These are phyloP conservation scores for Dendrobium catenatum DNA, from an alignment of 106 monocot species.

Conservation along the genomic window DNA sequence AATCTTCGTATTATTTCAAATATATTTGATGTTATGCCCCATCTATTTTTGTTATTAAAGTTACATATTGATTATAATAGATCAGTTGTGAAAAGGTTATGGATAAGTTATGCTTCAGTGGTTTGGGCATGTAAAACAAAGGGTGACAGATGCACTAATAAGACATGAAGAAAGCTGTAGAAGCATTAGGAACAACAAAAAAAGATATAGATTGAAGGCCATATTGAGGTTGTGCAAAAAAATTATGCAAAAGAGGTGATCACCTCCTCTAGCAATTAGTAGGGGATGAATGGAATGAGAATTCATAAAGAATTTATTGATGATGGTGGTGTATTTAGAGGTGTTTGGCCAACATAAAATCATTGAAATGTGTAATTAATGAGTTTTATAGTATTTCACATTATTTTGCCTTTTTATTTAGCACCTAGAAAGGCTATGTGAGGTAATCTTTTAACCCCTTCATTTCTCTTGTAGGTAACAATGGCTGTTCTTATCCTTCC, in stretches of 20 bases:
- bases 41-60: too few species aligned
- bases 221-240: not conserved
- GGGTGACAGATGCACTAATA: not conserved
- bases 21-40: too few species aligned
- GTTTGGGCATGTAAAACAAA: not conserved
- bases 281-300: not conserved
- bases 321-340: not conserved
- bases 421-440: not conserved
- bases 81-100: not conserved
- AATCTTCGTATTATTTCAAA: too few species aligned
- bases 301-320: not conserved
- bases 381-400: not conserved
- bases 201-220: not conserved
- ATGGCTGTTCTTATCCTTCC: slow-evolving; percentile 30
- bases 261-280: not conserved
- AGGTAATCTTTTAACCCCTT: not conserved
- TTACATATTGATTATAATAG: not conserved
- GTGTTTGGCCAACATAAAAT: not conserved
- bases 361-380: not conserved
- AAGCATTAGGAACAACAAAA: not conserved
- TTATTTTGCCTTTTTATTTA: not conserved
- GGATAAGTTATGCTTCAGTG: not conserved
- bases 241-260: not conserved
- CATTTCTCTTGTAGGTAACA: slow-evolving; percentile 12
- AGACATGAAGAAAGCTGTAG: not conserved